A percentile compares a stretch with the other conserved stretches of the same genome.
phyloP scores from a whole-genome alignment of 1,284 basidiomycete species.

The Ganoderma lucidum region DNA sequence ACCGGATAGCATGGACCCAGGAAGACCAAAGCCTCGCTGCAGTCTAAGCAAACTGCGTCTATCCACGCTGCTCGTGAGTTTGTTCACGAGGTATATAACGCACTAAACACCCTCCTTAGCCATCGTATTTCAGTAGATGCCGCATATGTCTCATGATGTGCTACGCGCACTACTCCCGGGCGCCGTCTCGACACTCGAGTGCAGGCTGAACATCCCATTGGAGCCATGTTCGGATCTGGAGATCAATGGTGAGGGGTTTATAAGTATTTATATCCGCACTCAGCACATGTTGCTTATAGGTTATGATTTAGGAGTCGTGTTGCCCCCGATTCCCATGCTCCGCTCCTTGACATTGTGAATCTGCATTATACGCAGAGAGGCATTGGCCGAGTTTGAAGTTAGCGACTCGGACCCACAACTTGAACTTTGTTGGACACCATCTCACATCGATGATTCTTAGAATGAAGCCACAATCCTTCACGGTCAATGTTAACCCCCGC shows the following conservation, averaged over 20 bases:
- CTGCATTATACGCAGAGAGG: neutral
- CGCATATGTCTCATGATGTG: neutral
- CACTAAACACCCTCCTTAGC: neutral
- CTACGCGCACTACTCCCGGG: neutral
- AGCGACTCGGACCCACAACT: no score
- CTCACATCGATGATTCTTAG: neutral
- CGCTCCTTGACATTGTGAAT: neutral
- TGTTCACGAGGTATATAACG: neutral
- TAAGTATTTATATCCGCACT: neutral
- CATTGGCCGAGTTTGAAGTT: no score
- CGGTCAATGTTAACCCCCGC: neutral
- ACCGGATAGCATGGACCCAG: neutral
- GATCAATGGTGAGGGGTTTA: neutral
- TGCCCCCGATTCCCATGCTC: neutral
- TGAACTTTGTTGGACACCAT: no score
- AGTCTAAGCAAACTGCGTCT: neutral
- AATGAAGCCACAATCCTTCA: neutral
- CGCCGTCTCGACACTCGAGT: neutral
- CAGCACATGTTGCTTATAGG: neutral
- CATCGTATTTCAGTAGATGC: neutral
- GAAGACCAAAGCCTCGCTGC: neutral
- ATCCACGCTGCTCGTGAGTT: neutral
- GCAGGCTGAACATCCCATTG: neutral
- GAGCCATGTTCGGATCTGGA: neutral
- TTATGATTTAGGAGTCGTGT: neutral